Percentiles rank a stretch among this genome's conserved stretches.
Conservation (phyloP, 192 early-diverging fungal species). For the Dispira simplex region DNA sequence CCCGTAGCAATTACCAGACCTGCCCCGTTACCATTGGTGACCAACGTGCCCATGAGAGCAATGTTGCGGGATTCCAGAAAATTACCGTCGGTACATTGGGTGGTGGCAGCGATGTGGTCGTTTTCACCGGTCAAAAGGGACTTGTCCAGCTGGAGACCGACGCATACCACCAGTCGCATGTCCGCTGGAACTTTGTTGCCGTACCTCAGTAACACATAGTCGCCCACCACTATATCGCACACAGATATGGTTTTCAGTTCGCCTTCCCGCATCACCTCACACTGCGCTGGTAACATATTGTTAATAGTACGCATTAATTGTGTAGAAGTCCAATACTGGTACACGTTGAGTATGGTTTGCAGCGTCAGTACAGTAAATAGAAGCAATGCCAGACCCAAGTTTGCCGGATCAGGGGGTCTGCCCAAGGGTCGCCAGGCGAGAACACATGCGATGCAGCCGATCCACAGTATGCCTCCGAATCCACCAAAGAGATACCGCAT, state of each 20-base stretch:
- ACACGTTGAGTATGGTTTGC: conserved; percentile 49
- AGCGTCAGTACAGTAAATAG: conserved; percentile 46
- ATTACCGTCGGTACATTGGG: conserved; percentile 48
- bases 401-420: conserved; percentile 33
- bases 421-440: conserved; percentile 48
- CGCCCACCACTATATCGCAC: conserved; percentile 51
- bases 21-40: conserved; percentile 51
- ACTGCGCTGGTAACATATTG: conserved; percentile 46
- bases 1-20: conserved; percentile 68
- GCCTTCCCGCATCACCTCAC: conserved; percentile 59
- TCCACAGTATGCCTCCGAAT: conserved; percentile 54
- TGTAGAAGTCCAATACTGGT: conserved; percentile 49
- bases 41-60: conserved; percentile 54
- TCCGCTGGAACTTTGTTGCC: conserved; percentile 73
- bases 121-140: conserved; percentile 65
- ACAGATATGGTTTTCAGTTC: conserved; percentile 24
- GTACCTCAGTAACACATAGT: conserved; percentile 44
- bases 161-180: conserved; percentile 40
- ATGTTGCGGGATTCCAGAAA: conserved; percentile 71
- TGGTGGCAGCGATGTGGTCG: conserved; percentile 44
- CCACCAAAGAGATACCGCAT: conserved; percentile 46
- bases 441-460: conserved; percentile 42
- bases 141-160: conserved; percentile 62
- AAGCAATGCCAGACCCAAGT: conserved; percentile 40
- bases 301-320: conserved; percentile 54